Evolutionary conservation across 371 early-diverging fungal species (phyloP).

Genomic region (Coemansia sp.): DNA sequence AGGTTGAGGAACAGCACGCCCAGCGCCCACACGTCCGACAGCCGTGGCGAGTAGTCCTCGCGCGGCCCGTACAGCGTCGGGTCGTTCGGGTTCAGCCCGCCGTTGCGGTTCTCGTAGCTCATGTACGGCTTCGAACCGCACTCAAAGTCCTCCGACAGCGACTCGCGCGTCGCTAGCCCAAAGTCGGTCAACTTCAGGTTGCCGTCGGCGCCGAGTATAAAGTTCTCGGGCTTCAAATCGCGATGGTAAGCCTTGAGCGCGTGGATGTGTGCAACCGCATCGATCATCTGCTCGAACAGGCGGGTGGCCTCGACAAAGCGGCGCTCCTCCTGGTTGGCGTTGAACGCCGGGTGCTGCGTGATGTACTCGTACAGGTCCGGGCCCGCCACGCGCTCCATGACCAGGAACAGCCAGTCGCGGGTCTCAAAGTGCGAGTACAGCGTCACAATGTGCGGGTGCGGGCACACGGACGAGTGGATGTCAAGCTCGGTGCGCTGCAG

Average conservation of each 20-base stretch:
- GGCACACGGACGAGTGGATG: conserved; percentile 62
- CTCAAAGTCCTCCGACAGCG: conserved; percentile 70
- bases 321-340: conserved; percentile 56
- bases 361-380: conserved; percentile 81
- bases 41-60: conserved; percentile 56
- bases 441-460: conserved; percentile 68
- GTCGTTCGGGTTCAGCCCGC: conserved; percentile 51
- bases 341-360: conserved; percentile 61
- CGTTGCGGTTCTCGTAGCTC: conserved; percentile 69
- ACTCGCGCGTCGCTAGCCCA: conserved; percentile 71
- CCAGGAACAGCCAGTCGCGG: conserved; percentile 67
- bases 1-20: conserved; percentile 66
- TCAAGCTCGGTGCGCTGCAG: conserved; percentile 63
- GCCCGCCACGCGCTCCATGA: conserved; percentile 76
- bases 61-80: conserved; percentile 51
- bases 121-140: conserved; percentile 73
- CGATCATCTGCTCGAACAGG: conserved; percentile 79
- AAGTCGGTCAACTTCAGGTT: conserved; percentile 74
- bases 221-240: conserved; percentile 93
- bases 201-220: conserved; percentile 62
- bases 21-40: conserved; percentile 66
- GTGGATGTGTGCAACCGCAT: conserved; percentile 81
- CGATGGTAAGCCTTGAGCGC: conserved; percentile 78
- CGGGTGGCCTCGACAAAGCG: conserved; percentile 66
- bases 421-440: conserved; percentile 71